Percentiles rank a stretch among this genome's conserved stretches.
These are phyloP conservation scores for Agrocybe praecox DNA, from an alignment of 768 basidiomycete species.

Conservation along the genomic window DNA sequence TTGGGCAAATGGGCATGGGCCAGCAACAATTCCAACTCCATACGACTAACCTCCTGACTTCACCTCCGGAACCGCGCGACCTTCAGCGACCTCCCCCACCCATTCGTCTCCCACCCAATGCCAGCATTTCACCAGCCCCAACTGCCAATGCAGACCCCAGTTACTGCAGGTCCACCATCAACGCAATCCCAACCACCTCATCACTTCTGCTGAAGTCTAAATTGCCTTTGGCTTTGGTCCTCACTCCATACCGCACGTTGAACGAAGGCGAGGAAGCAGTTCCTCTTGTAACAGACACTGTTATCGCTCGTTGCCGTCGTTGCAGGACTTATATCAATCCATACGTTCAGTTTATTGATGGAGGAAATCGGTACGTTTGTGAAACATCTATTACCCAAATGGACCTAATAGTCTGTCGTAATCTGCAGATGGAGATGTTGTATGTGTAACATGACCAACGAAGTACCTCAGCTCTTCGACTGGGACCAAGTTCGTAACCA, in stretches of 20 bases:
- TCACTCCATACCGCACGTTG: conserved; percentile 88
- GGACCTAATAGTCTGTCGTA: neutral
- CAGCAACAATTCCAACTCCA: conserved; percentile 77
- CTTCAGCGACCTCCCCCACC: conserved; percentile 83
- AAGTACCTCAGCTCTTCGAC: conserved; percentile 97
- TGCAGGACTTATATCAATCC: conserved; percentile 98
- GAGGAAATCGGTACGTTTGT: conserved; percentile 75
- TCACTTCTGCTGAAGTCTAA: conserved; percentile 88
- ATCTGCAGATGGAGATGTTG: conserved; percentile 89
- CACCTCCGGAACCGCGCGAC: conserved; percentile 89
- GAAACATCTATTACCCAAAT: neutral
- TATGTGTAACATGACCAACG: conserved; percentile 98
- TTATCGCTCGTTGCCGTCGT: conserved; percentile 94
- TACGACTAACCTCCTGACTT: conserved; percentile 91
- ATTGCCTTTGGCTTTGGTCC: conserved; percentile 84
- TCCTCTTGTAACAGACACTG: conserved; percentile 89
- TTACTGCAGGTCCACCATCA: conserved; percentile 90
- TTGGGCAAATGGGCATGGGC: conserved; percentile 84
- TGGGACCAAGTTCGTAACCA: conserved; percentile 95
- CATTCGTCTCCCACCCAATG: conserved; percentile 85
- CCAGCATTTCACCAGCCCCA: conserved; percentile 77
- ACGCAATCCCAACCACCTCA: conserved; percentile 90
- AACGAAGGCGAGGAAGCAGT: conserved; percentile 84
- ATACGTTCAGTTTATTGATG: conserved; percentile 97
- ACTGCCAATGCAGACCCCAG: conserved; percentile 85